A percentile compares a stretch with the other conserved stretches of the same genome.
Evolutionary conservation across 768 basidiomycete genomes (phyloP).

Genomic region (Amanita exitialis): DNA sequence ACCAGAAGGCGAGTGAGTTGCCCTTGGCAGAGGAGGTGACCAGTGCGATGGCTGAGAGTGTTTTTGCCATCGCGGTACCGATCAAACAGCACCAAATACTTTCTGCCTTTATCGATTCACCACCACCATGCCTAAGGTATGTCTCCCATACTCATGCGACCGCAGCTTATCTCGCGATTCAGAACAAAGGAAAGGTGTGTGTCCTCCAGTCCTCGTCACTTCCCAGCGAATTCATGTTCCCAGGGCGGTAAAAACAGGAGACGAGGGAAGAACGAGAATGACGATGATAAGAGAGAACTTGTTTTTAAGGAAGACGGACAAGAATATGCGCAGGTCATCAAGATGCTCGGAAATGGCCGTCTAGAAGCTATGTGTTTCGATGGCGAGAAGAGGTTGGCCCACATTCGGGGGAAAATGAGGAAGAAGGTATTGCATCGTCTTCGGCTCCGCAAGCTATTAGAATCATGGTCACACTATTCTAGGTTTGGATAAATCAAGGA

Average conservation of each 20-base stretch:
- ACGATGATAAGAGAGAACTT: slow-evolving; percentile 96
- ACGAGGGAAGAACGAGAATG: slow-evolving; percentile 99
- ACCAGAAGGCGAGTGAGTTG: slow-evolving; percentile 69
- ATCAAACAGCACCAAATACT: not conserved
- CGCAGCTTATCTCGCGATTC: slow-evolving; percentile 4
- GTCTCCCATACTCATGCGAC: not conserved
- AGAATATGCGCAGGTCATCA: slow-evolving; percentile 96
- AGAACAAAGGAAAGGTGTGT: slow-evolving; percentile 72
- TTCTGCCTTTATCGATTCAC: not conserved
- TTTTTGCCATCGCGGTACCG: slow-evolving; percentile 49
- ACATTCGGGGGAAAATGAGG: slow-evolving; percentile 98
- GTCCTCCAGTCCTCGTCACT: not conserved
- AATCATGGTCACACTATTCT: slow-evolving; percentile 5
- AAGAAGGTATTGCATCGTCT: slow-evolving; percentile 71
- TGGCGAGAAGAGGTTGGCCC: slow-evolving; percentile 94
- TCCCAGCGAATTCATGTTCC: not conserved
- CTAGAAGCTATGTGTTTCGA: slow-evolving; percentile 97
- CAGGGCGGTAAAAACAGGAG: slow-evolving; percentile 99
- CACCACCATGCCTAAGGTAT: slow-evolving; percentile 13
- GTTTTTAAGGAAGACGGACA: slow-evolving; percentile 99
- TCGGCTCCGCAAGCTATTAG: not conserved
- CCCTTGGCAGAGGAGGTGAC: slow-evolving; percentile 81
- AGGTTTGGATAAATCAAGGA: slow-evolving; percentile 99
- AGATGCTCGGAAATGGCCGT: slow-evolving; percentile 98
- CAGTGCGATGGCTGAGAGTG: slow-evolving; percentile 70